Evolutionary conservation across 257 asterid species (phyloP).

Genomic region (Ilex asprella): DNA sequence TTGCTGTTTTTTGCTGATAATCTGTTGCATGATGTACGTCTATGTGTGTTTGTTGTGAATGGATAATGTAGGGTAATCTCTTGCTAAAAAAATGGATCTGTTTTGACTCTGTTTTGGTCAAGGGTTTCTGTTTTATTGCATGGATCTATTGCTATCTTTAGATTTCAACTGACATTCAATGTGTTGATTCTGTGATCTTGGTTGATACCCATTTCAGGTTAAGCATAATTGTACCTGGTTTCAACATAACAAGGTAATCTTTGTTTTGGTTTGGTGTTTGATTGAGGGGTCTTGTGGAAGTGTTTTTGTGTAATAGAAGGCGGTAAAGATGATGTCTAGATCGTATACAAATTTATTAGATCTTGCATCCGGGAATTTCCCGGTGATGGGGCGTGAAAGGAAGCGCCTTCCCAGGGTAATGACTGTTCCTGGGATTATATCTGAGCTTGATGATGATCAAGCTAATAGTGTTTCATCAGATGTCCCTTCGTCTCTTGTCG

Average conservation of each 20-base stretch:
- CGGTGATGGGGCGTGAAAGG: constrained; percentile 37
- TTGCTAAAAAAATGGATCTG: constrained; percentile 11
- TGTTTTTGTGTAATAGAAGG: constrained; percentile 13
- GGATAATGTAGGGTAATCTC: neutral
- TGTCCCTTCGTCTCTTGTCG: constrained; percentile 30
- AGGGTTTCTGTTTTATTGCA: constrained; percentile 28
- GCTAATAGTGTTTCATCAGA: constrained; percentile 45
- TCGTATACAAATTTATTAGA: constrained; percentile 46
- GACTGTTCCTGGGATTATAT: constrained; percentile 52
- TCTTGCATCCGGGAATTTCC: constrained; percentile 49
- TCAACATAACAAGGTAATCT: constrained; percentile 1
- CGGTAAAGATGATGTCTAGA: constrained; percentile 43
- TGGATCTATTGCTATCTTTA: constrained; percentile 18
- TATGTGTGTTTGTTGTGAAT: no score
- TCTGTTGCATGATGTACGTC: neutral
- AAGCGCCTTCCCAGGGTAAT: constrained; percentile 43
- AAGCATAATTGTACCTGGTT: constrained; percentile 14
- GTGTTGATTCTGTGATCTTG: constrained; percentile 9
- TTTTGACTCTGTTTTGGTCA: constrained; percentile 3
- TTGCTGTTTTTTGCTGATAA: neutral
- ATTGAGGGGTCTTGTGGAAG: constrained; percentile 5
- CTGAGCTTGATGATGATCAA: constrained; percentile 49
- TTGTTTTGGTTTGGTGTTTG: neutral
- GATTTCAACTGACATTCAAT: neutral
- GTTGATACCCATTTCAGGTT: constrained; percentile 25